Evolutionary conservation across 2,329 filamentous ascomycete genomes (phyloP).

Genomic region (Paraconiothyrium sp.): DNA sequence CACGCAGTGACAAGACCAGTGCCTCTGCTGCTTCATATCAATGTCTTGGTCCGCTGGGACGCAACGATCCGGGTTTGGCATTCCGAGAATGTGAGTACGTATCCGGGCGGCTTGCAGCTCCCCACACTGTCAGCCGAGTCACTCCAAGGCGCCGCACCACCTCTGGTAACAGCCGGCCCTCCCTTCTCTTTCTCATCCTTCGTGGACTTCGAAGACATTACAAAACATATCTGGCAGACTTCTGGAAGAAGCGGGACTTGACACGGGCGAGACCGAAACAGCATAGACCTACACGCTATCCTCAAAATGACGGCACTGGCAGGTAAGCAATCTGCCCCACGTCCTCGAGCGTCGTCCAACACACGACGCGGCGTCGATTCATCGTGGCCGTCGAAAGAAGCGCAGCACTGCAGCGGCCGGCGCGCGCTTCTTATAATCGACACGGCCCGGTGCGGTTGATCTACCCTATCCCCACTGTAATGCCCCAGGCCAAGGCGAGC

Average conservation of each 20-base stretch:
- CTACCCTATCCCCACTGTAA: constrained; percentile 14
- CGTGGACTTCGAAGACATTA: background rate
- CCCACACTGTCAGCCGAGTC: constrained; percentile 16
- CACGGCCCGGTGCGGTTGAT: constrained; percentile 12
- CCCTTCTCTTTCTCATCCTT: constrained; percentile 7
- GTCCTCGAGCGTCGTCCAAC: background rate
- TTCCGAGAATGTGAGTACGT: constrained; percentile 3
- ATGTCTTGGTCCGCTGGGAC: constrained; percentile 6
- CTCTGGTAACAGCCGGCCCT: background rate
- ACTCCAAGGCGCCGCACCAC: constrained; percentile 1
- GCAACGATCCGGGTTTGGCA: constrained; percentile 21
- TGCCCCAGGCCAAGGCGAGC: constrained; percentile 17
- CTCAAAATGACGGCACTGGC: constrained; percentile 17
- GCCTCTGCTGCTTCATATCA: background rate
- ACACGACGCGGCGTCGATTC: constrained; percentile 18
- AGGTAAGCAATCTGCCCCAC: constrained; percentile 7
- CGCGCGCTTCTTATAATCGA: constrained; percentile 21
- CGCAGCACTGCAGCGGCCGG: constrained; percentile 9
- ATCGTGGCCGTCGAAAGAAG: constrained; percentile 16
- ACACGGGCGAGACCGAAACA: background rate
- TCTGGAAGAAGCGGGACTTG: constrained; percentile 1
- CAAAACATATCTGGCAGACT: background rate
- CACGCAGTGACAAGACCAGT: background rate
- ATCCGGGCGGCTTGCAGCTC: constrained; percentile 9
- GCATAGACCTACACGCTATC: constrained; percentile 14